Evolutionary conservation across 129 eudicot genomes (phyloP).

Genomic region (Sambucus nigra): DNA sequence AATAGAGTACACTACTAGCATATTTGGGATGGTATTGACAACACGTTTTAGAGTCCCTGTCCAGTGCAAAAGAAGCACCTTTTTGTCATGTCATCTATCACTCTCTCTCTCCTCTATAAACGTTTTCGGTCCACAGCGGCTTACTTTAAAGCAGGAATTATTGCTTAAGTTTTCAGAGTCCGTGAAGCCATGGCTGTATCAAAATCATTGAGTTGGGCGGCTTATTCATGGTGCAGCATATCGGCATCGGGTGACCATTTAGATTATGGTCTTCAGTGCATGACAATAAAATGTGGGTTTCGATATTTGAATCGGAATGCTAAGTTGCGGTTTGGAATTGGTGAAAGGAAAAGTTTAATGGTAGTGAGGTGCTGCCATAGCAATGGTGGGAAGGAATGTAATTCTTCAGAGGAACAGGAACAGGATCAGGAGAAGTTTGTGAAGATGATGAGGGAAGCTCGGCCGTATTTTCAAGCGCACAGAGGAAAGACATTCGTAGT

Average conservation of each 20-base stretch:
- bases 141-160: no score
- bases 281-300: neutral
- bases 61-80: no score
- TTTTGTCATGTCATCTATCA: no score
- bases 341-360: neutral
- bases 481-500: constrained; percentile 50
- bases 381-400: constrained; percentile 1
- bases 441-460: constrained; percentile 56
- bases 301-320: neutral
- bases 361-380: neutral
- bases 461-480: constrained; percentile 45
- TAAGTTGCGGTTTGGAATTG: neutral
- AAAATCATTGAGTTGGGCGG: neutral
- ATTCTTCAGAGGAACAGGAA: neutral
- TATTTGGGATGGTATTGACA: no score
- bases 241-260: no score
- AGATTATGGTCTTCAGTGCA: neutral
- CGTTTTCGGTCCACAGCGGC: no score
- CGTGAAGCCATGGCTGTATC: neutral
- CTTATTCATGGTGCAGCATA: neutral
- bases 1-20: no score
- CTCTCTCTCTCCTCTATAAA: no score
- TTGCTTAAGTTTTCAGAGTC: no score
- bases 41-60: no score
- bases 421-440: constrained; percentile 18